A percentile compares a stretch with the other conserved stretches of the same genome.
Conservation (phyloP, 2,329 filamentous ascomycete genomes). For the Microascus cirrosus region DNA sequence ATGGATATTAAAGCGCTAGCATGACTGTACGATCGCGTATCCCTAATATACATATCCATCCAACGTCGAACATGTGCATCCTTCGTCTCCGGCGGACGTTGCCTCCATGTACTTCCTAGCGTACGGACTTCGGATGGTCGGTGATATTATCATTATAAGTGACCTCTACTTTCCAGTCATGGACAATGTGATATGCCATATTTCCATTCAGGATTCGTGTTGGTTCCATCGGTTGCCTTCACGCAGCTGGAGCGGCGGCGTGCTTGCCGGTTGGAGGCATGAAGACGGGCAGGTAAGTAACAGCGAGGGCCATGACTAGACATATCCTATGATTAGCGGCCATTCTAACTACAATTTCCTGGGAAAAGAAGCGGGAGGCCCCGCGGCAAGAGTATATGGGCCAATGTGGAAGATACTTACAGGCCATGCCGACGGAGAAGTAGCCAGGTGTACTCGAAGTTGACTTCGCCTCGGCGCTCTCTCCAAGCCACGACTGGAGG, state of each 20-base stretch:
- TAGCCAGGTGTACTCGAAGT: conserved; percentile 54
- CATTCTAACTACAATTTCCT: background rate
- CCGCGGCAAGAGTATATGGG: no score
- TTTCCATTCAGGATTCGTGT: background rate
- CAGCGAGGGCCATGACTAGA: conserved; percentile 47
- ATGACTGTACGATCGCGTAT: no score
- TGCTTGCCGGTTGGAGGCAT: conserved; percentile 18
- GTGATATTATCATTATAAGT: background rate
- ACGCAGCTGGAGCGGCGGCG: background rate
- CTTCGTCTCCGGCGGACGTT: no score
- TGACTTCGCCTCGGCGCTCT: conserved; percentile 57
- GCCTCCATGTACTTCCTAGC: no score
- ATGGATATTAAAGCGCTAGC: no score
- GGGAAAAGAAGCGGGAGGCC: background rate
- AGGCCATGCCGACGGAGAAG: conserved; percentile 68
- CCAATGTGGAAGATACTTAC: conserved; percentile 33
- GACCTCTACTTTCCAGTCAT: background rate
- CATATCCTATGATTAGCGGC: background rate
- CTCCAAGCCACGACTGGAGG: conserved; percentile 66
- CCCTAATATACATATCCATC: no score
- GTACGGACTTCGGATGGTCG: no score
- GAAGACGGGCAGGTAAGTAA: conserved; percentile 40
- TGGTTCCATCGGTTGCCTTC: background rate
- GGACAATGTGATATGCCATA: background rate
- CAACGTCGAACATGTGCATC: no score